Base-by-base conservation (phyloP, 768 basidiomycete species). In the Wakefieldia striispora region DNA sequence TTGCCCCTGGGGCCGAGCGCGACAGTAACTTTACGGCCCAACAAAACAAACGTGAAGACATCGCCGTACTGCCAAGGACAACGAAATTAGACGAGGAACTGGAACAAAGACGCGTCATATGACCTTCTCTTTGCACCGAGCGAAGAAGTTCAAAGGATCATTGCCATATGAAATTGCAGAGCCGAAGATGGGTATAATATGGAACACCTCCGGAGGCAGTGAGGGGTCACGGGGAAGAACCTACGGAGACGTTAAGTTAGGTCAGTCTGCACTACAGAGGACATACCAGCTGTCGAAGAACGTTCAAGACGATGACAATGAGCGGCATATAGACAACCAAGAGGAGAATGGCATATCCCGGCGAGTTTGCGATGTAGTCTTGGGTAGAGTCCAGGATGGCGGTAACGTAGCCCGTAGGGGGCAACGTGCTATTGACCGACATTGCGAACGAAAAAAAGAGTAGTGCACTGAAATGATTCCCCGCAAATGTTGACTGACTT, bases 11-110 rank as follows among this genome's bases (percentile, higher is more conserved):
- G 76, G 31, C 94, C 91, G 19, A 98, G 78, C 3, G 91, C 85
- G 44, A 95, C 94, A 2, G 95, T 98, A 57, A 97, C 82, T 44
- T 82, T 84, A 53, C 92, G 83, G 35, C 97, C 97, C 47, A 97
- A 71, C 8, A 99, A 72, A 36, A 94, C 75, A 71, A 97, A 98
- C 1, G 95, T 95, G 75, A 98, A 99, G n/a, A 98, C 84, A 53
- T 97, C 81, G 49, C 97, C 97, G 61, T 98, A 86, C 97, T 99
- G 51, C 12, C 20, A 43, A 39, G 23, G 51, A 29, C 39, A 43
- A 23, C 20, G 36, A 19, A 5, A 27, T 52, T 38, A 17, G 17
- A 27, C 20, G 21, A 29, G 24, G 26, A 54, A 17, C 27, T 23
- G 14, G 17, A 11, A 34, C 1, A 13, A 17, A 12, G 40, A 7